phyloP scores from a whole-genome alignment of 805 yeast genomes.

The Jamesozyma jinghongensis region DNA sequence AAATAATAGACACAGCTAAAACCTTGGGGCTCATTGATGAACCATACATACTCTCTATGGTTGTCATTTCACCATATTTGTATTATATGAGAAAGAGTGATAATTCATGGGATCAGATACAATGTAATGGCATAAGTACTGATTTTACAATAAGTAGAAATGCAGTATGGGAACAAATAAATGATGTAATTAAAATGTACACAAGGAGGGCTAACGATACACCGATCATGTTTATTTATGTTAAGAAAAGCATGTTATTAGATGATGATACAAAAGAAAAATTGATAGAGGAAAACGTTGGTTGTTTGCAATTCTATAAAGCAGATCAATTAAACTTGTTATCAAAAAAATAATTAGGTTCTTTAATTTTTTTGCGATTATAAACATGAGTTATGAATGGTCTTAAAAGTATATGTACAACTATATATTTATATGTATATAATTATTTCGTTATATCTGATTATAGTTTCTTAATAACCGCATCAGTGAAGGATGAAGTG shows the following conservation, averaged over 20 bases:
- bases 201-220: slow-evolving; percentile 22
- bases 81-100: slow-evolving; percentile 16
- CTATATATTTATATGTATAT: neutral
- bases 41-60: slow-evolving; percentile 20
- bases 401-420: neutral
- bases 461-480: slow-evolving; percentile 57
- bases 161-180: slow-evolving; percentile 12
- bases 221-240: slow-evolving; percentile 27
- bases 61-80: slow-evolving; percentile 23
- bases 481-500: slow-evolving; percentile 82
- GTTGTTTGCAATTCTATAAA: slow-evolving; percentile 14
- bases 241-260: slow-evolving; percentile 14
- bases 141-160: slow-evolving; percentile 14
- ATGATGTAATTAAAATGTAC: slow-evolving; percentile 15
- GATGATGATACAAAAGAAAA: slow-evolving; percentile 10
- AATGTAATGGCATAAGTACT: slow-evolving; percentile 9
- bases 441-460: neutral
- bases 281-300: slow-evolving; percentile 15
- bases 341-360: slow-evolving; percentile 1
- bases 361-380: neutral
- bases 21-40: slow-evolving; percentile 20
- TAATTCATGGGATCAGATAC: slow-evolving; percentile 4
- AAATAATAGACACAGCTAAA: slow-evolving; percentile 19
- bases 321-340: slow-evolving; percentile 14
- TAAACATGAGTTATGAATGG: too few relatives aligned